Conservation (phyloP, 2,329 filamentous ascomycete genomes). For the Elsinoe perseae region DNA sequence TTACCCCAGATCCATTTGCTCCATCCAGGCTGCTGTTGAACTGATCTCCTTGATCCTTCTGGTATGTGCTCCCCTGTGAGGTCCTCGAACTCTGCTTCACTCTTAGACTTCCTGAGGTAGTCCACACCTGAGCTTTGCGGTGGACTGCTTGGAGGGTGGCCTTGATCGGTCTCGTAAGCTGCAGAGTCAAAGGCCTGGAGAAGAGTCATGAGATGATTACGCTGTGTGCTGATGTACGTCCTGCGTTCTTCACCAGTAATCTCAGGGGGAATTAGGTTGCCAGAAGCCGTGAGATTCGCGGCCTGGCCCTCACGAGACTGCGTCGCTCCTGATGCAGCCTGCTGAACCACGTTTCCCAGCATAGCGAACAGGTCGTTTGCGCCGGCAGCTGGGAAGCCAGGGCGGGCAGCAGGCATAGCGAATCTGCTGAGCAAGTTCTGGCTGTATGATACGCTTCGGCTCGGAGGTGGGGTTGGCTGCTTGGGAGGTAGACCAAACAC, state of each 20-base stretch:
- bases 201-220: conserved; percentile 66
- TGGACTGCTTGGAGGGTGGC: conserved; percentile 20
- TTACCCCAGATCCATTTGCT: conserved; percentile 33
- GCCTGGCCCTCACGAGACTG: conserved; percentile 35
- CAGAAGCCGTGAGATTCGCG: conserved; percentile 49
- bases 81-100: conserved; percentile 76
- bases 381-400: conserved; percentile 39
- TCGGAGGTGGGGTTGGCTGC: conserved; percentile 41
- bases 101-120: conserved; percentile 69
- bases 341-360: conserved; percentile 64
- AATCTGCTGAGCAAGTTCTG: conserved; percentile 79
- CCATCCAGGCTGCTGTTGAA: conserved; percentile 27
- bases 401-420: conserved; percentile 65
- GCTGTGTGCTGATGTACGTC: conserved; percentile 68
- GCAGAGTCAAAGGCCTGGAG: conserved; percentile 73
- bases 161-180: conserved; percentile 41
- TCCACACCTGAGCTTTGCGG: conserved; percentile 29
- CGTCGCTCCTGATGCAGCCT: conserved; percentile 28
- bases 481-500: conserved; percentile 68
- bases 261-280: conserved; percentile 61
- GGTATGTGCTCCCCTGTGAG: conserved; percentile 32
- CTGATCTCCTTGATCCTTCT: conserved; percentile 22
- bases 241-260: conserved; percentile 63
- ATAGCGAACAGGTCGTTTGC: conserved; percentile 67
- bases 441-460: conserved; percentile 55